phyloP scores from a whole-genome alignment of 805 yeast species.

The Nakazawaea laoshanensis region DNA sequence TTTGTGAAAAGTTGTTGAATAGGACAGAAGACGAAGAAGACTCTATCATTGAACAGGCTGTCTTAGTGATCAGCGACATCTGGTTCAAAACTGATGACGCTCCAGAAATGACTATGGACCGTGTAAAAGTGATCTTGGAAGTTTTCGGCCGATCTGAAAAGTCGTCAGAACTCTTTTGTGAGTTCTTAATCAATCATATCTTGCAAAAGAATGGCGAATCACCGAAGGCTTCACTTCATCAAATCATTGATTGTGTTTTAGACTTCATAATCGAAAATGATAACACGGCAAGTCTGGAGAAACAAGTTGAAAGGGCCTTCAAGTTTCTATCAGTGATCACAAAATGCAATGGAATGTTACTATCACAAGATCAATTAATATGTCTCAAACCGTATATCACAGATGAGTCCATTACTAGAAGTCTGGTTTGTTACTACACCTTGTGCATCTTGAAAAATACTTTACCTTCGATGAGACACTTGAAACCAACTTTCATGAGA shows the following conservation, averaged over 20 bases:
- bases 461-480: constrained; percentile 31
- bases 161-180: constrained; percentile 35
- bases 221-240: constrained; percentile 16
- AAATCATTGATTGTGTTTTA: constrained; percentile 27
- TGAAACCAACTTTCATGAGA: constrained; percentile 42
- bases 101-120: constrained; percentile 4
- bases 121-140: constrained; percentile 27
- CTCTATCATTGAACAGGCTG: constrained; percentile 27
- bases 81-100: constrained; percentile 21
- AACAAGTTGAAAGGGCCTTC: constrained; percentile 26
- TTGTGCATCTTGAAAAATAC: constrained; percentile 46
- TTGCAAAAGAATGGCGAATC: constrained; percentile 19
- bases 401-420: constrained; percentile 33
- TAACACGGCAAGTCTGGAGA: constrained; percentile 17
- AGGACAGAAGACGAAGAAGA: constrained; percentile 69
- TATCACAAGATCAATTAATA: constrained; percentile 59
- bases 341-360: constrained; percentile 39
- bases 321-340: constrained; percentile 50
- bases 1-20: constrained; percentile 43
- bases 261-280: constrained; percentile 26
- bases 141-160: constrained; percentile 28
- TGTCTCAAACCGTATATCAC: constrained; percentile 58
- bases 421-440: constrained; percentile 35
- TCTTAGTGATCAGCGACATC: constrained; percentile 28
- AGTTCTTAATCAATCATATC: constrained; percentile 36